Percentiles rank a stretch among this genome's conserved stretches.
phyloP scores from a whole-genome alignment of 1,284 basidiomycete species.

The Trametes pubescens region DNA sequence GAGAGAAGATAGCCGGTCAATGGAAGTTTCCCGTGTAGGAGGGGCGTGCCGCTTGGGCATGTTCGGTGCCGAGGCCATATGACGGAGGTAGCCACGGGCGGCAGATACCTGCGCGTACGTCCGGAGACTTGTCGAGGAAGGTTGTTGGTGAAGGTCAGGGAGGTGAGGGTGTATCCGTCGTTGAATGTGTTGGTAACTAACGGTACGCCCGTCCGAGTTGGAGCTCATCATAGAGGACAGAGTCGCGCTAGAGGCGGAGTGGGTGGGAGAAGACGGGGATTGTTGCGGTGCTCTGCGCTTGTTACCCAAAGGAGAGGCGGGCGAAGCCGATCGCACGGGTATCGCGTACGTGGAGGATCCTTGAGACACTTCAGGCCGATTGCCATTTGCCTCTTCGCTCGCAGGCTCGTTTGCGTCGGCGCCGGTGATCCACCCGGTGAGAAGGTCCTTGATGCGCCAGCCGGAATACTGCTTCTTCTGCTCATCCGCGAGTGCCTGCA shows the following conservation, averaged over 20 bases:
- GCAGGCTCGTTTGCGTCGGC: conserved; percentile 26
- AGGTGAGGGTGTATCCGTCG: conserved; percentile 31
- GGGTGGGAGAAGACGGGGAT: conserved; percentile 27
- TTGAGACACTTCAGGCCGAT: conserved; percentile 13
- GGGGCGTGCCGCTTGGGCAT: conserved; percentile 45
- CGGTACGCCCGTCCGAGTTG: conserved; percentile 29
- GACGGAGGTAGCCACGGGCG: conserved; percentile 70
- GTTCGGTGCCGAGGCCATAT: conserved; percentile 71
- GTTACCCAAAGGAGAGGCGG: conserved; percentile 46
- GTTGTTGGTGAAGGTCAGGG: conserved; percentile 37
- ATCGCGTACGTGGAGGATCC: conserved; percentile 12
- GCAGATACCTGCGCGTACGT: conserved; percentile 50
- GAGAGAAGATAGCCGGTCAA: conserved; percentile 23
- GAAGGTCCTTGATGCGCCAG: conserved; percentile 45
- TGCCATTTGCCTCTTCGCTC: conserved; percentile 23
- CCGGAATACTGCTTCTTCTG: conserved; percentile 30
- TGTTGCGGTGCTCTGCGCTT: conserved; percentile 24
- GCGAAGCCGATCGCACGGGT: conserved; percentile 36
- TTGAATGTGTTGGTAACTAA: conserved; percentile 31
- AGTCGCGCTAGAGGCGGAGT: conserved; percentile 32
- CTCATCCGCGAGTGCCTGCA: conserved; percentile 42
- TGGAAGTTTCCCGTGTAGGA: conserved; percentile 26
- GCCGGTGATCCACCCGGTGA: conserved; percentile 60
- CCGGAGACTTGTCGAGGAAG: conserved; percentile 41
- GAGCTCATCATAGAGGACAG: conserved; percentile 34